Evolutionary conservation across 768 basidiomycete species (phyloP).

Genomic region (Butyriboletus loyo): DNA sequence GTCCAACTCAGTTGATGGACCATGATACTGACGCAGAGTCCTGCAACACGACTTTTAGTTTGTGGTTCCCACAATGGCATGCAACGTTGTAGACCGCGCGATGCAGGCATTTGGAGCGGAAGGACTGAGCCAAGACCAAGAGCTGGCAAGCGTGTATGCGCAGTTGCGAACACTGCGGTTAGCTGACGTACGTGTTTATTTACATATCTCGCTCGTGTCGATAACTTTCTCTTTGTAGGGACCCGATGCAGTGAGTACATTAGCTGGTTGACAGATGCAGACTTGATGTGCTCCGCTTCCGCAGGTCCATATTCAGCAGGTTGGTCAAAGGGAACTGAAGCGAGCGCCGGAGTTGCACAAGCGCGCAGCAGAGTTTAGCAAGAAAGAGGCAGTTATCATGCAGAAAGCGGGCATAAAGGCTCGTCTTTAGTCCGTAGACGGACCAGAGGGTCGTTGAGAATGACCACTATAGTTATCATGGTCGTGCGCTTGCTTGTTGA

Average conservation of each 20-base stretch:
- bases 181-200: slow-evolving; percentile 62
- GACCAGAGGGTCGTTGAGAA: not conserved
- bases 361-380: slow-evolving; percentile 51
- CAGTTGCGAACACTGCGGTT: slow-evolving; percentile 82
- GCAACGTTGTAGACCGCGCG: slow-evolving; percentile 86
- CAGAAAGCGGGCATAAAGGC: slow-evolving; percentile 60
- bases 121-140: slow-evolving; percentile 87
- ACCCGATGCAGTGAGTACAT: slow-evolving; percentile 64
- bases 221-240: slow-evolving; percentile 44
- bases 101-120: slow-evolving; percentile 98
- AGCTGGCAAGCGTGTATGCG: slow-evolving; percentile 75
- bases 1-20: not conserved
- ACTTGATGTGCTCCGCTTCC: slow-evolving; percentile 9
- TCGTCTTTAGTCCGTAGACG: slow-evolving; percentile 38
- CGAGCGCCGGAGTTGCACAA: slow-evolving; percentile 62
- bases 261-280: not conserved
- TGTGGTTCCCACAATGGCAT: slow-evolving; percentile 88
- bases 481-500: not conserved
- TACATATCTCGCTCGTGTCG: not conserved
- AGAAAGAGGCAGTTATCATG: slow-evolving; percentile 60
- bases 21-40: not conserved
- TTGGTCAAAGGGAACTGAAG: slow-evolving; percentile 85
- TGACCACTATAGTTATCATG: not conserved
- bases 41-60: slow-evolving; percentile 52
- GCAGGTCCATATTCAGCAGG: slow-evolving; percentile 92